A percentile compares a stretch with the other conserved stretches of the same genome.
phyloP scores from a whole-genome alignment of 176 grass and related monocot species.

The Elymus sibiricus region DNA sequence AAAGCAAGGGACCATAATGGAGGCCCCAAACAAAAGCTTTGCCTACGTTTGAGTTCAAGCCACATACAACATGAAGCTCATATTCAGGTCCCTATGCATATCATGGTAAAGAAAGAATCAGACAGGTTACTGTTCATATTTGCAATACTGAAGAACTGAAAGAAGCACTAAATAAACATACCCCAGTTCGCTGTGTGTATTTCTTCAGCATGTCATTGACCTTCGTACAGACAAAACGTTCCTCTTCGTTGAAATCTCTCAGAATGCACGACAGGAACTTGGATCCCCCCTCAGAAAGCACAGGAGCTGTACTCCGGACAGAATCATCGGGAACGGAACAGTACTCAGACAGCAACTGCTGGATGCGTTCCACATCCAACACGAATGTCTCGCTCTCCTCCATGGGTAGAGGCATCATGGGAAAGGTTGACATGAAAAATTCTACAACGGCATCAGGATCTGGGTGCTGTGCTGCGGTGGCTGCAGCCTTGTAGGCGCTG shows the following conservation, averaged over 20 bases:
- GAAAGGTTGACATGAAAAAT: background rate
- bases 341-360: background rate
- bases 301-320: background rate
- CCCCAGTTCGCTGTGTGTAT: background rate
- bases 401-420: background rate
- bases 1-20: background rate
- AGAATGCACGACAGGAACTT: background rate
- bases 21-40: background rate
- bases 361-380: background rate
- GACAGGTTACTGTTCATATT: background rate
- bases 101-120: background rate
- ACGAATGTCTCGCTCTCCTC: background rate
- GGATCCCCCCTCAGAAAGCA: background rate
- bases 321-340: background rate
- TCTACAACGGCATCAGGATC: background rate
- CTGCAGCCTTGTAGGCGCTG: background rate
- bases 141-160: background rate
- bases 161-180: background rate
- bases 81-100: slow-evolving; percentile 17
- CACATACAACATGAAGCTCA: slow-evolving; percentile 18
- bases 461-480: background rate
- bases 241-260: background rate
- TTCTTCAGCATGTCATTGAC: background rate
- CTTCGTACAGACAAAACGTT: background rate
- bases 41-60: slow-evolving; percentile 1